Evolutionary conservation across 148 eudicot species (phyloP).

Genomic region (Camellia sinensis): DNA sequence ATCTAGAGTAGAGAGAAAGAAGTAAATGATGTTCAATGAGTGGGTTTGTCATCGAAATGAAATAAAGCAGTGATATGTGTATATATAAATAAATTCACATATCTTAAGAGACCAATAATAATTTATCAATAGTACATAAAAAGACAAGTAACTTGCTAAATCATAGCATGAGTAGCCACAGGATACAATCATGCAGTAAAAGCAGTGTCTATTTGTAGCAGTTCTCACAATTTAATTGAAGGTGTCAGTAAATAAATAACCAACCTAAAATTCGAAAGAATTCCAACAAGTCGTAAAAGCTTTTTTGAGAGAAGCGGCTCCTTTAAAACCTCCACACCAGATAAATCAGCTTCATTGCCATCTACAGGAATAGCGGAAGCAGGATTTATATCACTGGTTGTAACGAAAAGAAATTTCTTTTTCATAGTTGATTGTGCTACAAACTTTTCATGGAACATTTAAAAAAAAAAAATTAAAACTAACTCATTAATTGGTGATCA

Average conservation of each 20-base stretch:
- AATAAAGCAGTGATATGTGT: neutral
- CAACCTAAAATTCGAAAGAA: constrained; percentile 78
- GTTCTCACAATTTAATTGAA: neutral
- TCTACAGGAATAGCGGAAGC: constrained; percentile 34
- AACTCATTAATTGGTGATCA: neutral
- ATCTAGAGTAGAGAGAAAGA: too few species aligned
- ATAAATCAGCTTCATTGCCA: constrained; percentile 44
- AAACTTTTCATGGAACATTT: neutral
- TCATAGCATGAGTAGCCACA: neutral
- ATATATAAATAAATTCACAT: neutral
- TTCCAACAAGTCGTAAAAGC: constrained; percentile 61
- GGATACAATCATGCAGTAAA: neutral
- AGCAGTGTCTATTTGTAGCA: neutral
- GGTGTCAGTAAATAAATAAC: constrained; percentile 23
- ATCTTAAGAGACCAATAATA: too few species aligned
- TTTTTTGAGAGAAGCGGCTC: constrained; percentile 86
- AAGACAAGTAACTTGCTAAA: neutral
- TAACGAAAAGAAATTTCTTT: neutral
- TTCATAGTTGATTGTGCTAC: neutral
- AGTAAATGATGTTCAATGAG: too few species aligned
- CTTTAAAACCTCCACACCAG: constrained; percentile 39
- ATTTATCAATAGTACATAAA: neutral
- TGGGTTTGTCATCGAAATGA: too few species aligned
- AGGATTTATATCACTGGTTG: constrained; percentile 1
- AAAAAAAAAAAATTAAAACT: neutral